Base-by-base conservation (phyloP, 768 basidiomycete genomes). In the Tulasnella sp. region DNA sequence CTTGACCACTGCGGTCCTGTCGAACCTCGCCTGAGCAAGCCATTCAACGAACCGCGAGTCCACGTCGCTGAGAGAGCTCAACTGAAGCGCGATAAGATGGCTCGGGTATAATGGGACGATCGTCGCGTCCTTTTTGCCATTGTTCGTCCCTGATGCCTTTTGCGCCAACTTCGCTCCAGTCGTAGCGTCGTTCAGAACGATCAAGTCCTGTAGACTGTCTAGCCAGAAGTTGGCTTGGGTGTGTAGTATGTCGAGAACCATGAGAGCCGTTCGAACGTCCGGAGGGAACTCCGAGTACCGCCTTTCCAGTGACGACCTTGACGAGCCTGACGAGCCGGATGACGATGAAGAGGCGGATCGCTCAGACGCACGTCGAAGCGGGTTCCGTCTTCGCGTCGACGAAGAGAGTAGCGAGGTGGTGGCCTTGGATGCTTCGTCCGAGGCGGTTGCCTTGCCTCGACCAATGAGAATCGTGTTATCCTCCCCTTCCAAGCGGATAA, bases 21-120 rank as follows among this genome's bases (percentile, higher is more conserved):
- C 35, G 32, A 72, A 64, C 71, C 71, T 72, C 17, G 37, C 59
- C 29, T 83, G 83, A 1, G 83, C 86, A 19, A 94, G 81, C 90
- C 90, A 93, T 77, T 91, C 90, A 39, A 92, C 80, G 77, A 92
- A 93, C 52, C 82, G 83, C n/a, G 84, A 88, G 74, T 94, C 92
- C 63, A 88, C 77, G 5, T 82, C 80, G 76, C 91, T 94, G 72
- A 91, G 79, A 7, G 91, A 88, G 0, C 90, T 89, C 0, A 94
- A 84, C 77, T 90, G 90, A 63, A 94, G 88, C 16, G 86, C 81
- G 12, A 86, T 69, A 8, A 93, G 81, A 73, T 91, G 89, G 75
- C 83, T 86, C 12, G 90, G 86, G 1, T 84, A 83, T 19, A 92
- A 78, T 12, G 87, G 80, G 8, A 73, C 22, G 4, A 35, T 34